These are phyloP conservation scores for Curvularia verruculosa DNA, from an alignment of 2,329 filamentous ascomycete species.

Conservation along the genomic window DNA sequence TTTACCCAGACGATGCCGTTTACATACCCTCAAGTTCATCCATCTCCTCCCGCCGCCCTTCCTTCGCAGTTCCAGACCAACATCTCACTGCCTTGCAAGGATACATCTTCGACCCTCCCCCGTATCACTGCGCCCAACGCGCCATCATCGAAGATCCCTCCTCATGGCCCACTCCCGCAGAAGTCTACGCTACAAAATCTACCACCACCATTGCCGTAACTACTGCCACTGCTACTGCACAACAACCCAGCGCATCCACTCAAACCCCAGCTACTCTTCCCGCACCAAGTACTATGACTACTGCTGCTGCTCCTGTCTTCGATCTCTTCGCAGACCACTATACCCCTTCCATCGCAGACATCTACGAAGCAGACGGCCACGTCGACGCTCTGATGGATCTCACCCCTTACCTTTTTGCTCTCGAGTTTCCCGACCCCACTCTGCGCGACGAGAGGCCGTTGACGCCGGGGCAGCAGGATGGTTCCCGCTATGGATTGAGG, in stretches of 20 bases:
- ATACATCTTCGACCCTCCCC: background rate
- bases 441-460: conserved; percentile 22
- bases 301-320: too few species aligned
- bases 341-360: conserved; percentile 16
- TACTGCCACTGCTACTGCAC: background rate
- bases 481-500: conserved; percentile 26
- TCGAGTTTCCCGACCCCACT: conserved; percentile 8
- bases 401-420: conserved; percentile 17
- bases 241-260: too few species aligned
- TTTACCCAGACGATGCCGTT: conserved; percentile 40
- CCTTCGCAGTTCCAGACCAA: background rate
- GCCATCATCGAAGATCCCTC: background rate
- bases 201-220: too few species aligned
- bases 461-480: conserved; percentile 23
- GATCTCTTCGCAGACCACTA: conserved; percentile 12
- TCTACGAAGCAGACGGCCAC: conserved; percentile 19
- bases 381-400: conserved; percentile 12
- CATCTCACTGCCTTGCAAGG: background rate
- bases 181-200: conserved; percentile 12
- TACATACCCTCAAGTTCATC: conserved; percentile 1
- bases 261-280: too few species aligned
- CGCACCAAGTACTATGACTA: background rate
- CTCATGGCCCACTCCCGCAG: conserved; percentile 28
- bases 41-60: background rate
- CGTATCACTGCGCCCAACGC: background rate